Conservation (phyloP, 164 flowering plant genomes). For the Stephania japonica region DNA sequence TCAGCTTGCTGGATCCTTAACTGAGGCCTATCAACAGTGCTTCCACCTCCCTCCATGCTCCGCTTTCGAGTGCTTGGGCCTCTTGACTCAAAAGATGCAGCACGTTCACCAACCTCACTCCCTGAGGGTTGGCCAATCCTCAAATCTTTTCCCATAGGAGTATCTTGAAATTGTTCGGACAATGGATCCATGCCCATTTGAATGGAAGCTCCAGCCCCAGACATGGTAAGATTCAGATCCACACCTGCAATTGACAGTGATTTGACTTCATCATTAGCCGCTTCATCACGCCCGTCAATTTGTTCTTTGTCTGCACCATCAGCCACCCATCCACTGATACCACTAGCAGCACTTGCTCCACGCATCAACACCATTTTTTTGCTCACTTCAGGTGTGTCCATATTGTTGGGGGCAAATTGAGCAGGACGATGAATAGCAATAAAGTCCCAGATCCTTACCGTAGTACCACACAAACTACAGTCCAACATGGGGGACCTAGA, state of each 20-base stretch:
- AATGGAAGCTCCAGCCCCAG: constrained; percentile 42
- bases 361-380: constrained; percentile 79
- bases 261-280: constrained; percentile 54
- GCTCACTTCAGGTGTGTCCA: constrained; percentile 64
- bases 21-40: constrained; percentile 73
- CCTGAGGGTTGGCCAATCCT: constrained; percentile 82
- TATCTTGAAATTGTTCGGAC: constrained; percentile 37
- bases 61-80: constrained; percentile 88
- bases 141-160: constrained; percentile 59
- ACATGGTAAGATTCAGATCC: constrained; percentile 72
- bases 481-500: constrained; percentile 81
- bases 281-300: constrained; percentile 78
- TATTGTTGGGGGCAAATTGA: constrained; percentile 49
- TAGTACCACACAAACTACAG: constrained; percentile 96
- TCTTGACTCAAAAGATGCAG: constrained; percentile 92
- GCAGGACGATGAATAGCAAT: constrained; percentile 70
- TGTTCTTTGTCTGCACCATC: constrained; percentile 76
- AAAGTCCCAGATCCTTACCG: constrained; percentile 84
- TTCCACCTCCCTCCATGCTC: constrained; percentile 79
- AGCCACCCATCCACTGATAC: constrained; percentile 82
- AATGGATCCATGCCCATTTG: constrained; percentile 28
- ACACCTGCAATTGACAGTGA: constrained; percentile 39
- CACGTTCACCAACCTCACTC: constrained; percentile 98
- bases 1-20: constrained; percentile 69
- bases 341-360: constrained; percentile 96